Percentiles rank a stretch among this genome's conserved stretches.
Evolutionary conservation across 352 stramenopile species (phyloP).

Genomic region (Hyaloperonospora brassicae): DNA sequence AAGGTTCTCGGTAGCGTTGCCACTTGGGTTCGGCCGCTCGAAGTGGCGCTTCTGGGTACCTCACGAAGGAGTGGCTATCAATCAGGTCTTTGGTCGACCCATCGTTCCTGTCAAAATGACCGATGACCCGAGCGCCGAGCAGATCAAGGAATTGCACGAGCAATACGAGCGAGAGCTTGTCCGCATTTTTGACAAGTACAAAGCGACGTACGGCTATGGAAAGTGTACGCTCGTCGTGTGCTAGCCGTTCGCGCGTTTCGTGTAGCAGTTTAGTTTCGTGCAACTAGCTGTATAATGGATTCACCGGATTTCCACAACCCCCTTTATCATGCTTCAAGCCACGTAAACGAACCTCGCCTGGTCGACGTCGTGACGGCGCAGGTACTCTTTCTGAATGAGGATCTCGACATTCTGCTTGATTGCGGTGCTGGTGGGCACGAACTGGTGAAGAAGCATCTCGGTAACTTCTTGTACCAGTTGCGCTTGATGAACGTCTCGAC

Average conservation of each 20-base stretch:
- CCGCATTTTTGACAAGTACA: constrained; percentile 81
- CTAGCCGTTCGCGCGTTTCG: constrained; percentile 22
- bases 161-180: constrained; percentile 62
- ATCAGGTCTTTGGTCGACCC: constrained; percentile 69
- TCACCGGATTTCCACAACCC: no score
- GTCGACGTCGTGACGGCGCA: constrained; percentile 58
- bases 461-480: constrained; percentile 60
- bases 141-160: constrained; percentile 60
- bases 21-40: constrained; percentile 50
- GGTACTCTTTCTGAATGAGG: constrained; percentile 79
- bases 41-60: constrained; percentile 51
- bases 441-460: constrained; percentile 67
- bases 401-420: constrained; percentile 81
- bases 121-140: constrained; percentile 43
- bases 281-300: no score
- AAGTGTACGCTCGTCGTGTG: constrained; percentile 47
- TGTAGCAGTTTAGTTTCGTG: no score
- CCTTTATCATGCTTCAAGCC: constrained; percentile 24
- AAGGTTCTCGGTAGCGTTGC: constrained; percentile 53
- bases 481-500: constrained; percentile 56
- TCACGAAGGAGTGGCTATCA: constrained; percentile 46
- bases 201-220: constrained; percentile 58
- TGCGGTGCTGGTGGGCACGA: constrained; percentile 46
- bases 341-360: constrained; percentile 61
- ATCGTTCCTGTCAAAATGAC: constrained; percentile 52